A percentile compares a stretch with the other conserved stretches of the same genome.
phyloP scores from a whole-genome alignment of 164 flowering plant genomes.

The Berberis vulgaris region DNA sequence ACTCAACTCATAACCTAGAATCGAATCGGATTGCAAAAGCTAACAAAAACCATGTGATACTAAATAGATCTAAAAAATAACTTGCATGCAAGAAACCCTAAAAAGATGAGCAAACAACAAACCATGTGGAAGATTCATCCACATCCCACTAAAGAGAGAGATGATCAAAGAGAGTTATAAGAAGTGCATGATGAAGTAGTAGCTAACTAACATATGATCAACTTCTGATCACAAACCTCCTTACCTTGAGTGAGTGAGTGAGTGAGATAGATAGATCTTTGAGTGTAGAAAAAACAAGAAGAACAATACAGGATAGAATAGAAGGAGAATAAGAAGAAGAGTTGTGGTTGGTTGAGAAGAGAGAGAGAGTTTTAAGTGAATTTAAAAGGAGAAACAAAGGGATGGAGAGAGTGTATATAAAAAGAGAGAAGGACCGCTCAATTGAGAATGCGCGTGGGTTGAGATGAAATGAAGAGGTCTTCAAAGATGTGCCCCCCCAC shows the following conservation, averaged over 20 bases:
- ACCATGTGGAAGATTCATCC: no score
- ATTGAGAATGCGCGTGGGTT: slow-evolving; percentile 47
- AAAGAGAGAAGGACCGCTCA: slow-evolving; percentile 26
- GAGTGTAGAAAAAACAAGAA: slow-evolving; percentile 4
- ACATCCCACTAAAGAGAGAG: no score
- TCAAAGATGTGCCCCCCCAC: slow-evolving; percentile 32
- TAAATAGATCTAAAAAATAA: no score
- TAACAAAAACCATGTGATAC: no score
- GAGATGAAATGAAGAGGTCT: slow-evolving; percentile 14
- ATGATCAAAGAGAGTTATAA: background rate
- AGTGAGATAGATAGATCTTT: background rate
- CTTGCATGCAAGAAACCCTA: no score
- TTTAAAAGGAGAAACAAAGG: slow-evolving; percentile 7
- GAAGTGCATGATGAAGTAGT: background rate
- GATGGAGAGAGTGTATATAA: slow-evolving; percentile 11
- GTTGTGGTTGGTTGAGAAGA: background rate
- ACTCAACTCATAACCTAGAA: no score
- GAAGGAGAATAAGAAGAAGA: background rate
- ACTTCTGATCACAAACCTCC: background rate
- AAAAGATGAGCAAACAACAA: no score
- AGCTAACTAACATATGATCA: background rate
- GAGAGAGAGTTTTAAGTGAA: slow-evolving; percentile 6
- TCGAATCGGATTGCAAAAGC: no score
- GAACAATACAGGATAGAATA: slow-evolving; percentile 9
- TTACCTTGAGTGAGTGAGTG: background rate